phyloP scores from a whole-genome alignment of 495 filamentous ascomycete genomes.

The Neurospora sp. region DNA sequence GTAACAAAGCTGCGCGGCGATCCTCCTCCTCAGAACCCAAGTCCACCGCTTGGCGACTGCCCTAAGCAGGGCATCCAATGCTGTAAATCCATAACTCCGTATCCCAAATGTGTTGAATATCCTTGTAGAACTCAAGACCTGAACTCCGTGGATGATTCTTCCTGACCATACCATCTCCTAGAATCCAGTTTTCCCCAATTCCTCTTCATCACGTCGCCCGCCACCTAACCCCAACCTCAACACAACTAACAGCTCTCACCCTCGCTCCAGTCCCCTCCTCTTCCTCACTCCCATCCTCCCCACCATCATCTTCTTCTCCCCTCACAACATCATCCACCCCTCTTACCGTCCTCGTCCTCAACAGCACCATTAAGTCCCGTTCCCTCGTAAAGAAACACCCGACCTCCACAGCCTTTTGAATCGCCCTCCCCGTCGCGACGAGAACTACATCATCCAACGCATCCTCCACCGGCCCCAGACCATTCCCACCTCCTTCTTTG shows the following conservation, averaged over 20 bases:
- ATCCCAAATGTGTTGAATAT: background rate
- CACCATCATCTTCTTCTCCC: slow-evolving; percentile 34
- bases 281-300: slow-evolving; percentile 31
- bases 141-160: background rate
- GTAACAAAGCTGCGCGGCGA: background rate
- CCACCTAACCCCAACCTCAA: slow-evolving; percentile 24
- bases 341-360: slow-evolving; percentile 54
- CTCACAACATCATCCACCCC: slow-evolving; percentile 61
- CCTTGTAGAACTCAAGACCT: background rate
- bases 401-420: slow-evolving; percentile 56
- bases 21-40: background rate
- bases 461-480: slow-evolving; percentile 2
- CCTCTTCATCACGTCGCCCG: background rate
- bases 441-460: slow-evolving; percentile 50
- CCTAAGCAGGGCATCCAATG: background rate
- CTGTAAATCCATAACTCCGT: background rate
- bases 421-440: slow-evolving; percentile 71
- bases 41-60: background rate
- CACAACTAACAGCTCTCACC: slow-evolving; percentile 39
- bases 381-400: slow-evolving; percentile 54
- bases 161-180: background rate
- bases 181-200: background rate
- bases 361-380: slow-evolving; percentile 42
- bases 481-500: background rate
- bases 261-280: slow-evolving; percentile 50